Evolutionary conservation across 129 eudicot genomes (phyloP).

Genomic region (Flaveria trinervia): DNA sequence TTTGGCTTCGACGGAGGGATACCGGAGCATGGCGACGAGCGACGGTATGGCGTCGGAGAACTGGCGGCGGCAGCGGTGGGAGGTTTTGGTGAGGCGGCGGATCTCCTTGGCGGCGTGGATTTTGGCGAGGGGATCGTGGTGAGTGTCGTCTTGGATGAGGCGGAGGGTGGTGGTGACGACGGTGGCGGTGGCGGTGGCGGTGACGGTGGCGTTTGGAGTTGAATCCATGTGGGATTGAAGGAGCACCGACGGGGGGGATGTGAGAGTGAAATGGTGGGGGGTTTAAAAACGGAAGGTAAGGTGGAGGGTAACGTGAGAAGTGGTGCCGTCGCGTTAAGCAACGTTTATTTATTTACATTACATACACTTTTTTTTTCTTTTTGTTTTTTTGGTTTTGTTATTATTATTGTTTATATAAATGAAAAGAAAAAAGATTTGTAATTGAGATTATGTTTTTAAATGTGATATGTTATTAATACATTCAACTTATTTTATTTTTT

Average conservation of each 20-base stretch:
- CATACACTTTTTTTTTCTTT: too few relatives aligned
- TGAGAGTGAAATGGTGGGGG: slow-evolving; percentile 2
- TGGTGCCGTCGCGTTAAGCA: slow-evolving; percentile 75
- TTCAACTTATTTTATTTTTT: too few relatives aligned
- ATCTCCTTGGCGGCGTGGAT: slow-evolving; percentile 81
- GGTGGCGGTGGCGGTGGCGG: slow-evolving; percentile 37
- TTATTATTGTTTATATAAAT: too few relatives aligned
- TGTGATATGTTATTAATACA: too few relatives aligned
- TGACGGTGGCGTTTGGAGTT: slow-evolving; percentile 12
- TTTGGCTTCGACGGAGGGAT: slow-evolving; percentile 44
- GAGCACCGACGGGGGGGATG: slow-evolving; percentile 17
- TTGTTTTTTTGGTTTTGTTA: too few relatives aligned
- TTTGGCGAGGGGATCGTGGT: slow-evolving; percentile 29
- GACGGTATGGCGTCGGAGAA: slow-evolving; percentile 63
- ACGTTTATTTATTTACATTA: slow-evolving; percentile 31
- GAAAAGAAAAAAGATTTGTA: too few relatives aligned
- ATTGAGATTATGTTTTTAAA: too few relatives aligned
- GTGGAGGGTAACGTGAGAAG: slow-evolving; percentile 40
- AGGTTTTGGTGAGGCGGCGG: slow-evolving; percentile 89
- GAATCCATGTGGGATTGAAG: slow-evolving; percentile 16
- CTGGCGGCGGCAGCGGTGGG: slow-evolving; percentile 77
- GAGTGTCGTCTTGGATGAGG: slow-evolving; percentile 47
- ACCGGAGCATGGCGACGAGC: slow-evolving; percentile 71
- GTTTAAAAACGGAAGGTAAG: slow-evolving; percentile 25
- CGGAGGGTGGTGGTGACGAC: slow-evolving; percentile 43